A percentile compares a stretch with the other conserved stretches of the same genome.
Conservation (phyloP, 2,329 filamentous ascomycete species). For the Canariomyces notabilis region DNA sequence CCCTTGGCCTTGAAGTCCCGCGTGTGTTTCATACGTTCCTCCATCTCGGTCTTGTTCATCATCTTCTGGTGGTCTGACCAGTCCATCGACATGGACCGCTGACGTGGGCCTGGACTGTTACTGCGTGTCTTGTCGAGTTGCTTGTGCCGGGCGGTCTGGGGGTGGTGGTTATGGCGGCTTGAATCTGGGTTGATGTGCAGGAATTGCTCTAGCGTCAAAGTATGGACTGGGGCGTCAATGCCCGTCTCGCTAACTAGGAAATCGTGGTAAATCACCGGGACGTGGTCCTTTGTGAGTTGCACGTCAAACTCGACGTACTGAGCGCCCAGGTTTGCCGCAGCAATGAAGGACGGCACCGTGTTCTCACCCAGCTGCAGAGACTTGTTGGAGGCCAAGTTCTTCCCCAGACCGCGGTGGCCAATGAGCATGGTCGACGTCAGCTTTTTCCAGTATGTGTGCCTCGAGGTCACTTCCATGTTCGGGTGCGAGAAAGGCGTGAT, state of each 20-base stretch:
- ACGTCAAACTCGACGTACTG: conserved; percentile 78
- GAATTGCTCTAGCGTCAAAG: conserved; percentile 91
- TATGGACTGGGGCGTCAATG: conserved; percentile 94
- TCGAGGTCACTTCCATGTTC: conserved; percentile 84
- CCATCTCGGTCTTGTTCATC: conserved; percentile 37
- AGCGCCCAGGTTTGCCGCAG: conserved; percentile 85
- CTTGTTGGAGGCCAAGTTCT: conserved; percentile 77
- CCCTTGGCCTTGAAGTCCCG: conserved; percentile 91
- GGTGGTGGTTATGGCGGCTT: conserved; percentile 33
- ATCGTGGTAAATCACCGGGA: conserved; percentile 97
- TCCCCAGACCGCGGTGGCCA: conserved; percentile 72
- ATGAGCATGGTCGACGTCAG: conserved; percentile 80
- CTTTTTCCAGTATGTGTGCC: conserved; percentile 96
- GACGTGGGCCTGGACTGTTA: conserved; percentile 31
- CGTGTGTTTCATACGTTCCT: conserved; percentile 95
- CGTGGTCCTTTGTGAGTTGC: conserved; percentile 96
- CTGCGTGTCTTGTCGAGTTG: conserved; percentile 29
- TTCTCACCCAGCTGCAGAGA: conserved; percentile 95
- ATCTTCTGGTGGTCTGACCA: conserved; percentile 30
- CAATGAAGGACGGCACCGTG: conserved; percentile 91
- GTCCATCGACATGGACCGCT: conserved; percentile 53
- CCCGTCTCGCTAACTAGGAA: conserved; percentile 97
- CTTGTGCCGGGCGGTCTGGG: conserved; percentile 24
- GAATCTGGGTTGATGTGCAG: conserved; percentile 69
- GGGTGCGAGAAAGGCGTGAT: conserved; percentile 93